Conservation (phyloP, 2,329 filamentous ascomycete species). For the Cordyceps javanica region DNA sequence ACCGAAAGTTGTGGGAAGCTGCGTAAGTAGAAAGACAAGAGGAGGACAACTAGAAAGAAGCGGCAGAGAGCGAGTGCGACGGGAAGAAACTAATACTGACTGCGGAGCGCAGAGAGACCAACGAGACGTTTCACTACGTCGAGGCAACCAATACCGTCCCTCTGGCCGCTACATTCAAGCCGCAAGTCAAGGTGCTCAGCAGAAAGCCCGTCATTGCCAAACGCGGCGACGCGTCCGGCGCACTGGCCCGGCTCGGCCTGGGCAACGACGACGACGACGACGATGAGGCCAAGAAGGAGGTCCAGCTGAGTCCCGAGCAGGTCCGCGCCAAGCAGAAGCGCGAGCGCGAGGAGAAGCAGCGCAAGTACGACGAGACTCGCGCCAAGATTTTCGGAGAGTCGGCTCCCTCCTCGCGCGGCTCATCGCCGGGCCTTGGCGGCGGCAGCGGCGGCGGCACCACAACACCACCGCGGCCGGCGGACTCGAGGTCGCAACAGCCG, state of each 20-base stretch:
- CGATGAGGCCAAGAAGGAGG: constrained; percentile 56
- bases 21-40: constrained; percentile 52
- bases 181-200: constrained; percentile 75
- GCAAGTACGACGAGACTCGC: constrained; percentile 80
- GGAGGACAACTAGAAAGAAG: too few relatives aligned
- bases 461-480: constrained; percentile 46
- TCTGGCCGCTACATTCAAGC: constrained; percentile 65
- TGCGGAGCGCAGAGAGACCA: constrained; percentile 54
- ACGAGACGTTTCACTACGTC: constrained; percentile 69
- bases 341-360: constrained; percentile 84
- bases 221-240: constrained; percentile 48
- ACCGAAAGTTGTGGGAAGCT: constrained; percentile 82
- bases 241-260: constrained; percentile 38
- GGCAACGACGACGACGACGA: constrained; percentile 60
- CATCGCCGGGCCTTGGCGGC: constrained; percentile 56
- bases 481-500: too few relatives aligned
- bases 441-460: constrained; percentile 31
- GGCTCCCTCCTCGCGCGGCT: constrained; percentile 48
- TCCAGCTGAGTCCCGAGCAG: constrained; percentile 66
- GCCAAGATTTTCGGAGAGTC: constrained; percentile 77
- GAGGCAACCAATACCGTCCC: constrained; percentile 59
- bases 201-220: constrained; percentile 67
- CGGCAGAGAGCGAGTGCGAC: too few relatives aligned
- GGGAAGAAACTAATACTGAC: background rate
- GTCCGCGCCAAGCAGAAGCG: constrained; percentile 69